Conservation (phyloP, 345 rosid genomes). For the Heritiera fomes region DNA sequence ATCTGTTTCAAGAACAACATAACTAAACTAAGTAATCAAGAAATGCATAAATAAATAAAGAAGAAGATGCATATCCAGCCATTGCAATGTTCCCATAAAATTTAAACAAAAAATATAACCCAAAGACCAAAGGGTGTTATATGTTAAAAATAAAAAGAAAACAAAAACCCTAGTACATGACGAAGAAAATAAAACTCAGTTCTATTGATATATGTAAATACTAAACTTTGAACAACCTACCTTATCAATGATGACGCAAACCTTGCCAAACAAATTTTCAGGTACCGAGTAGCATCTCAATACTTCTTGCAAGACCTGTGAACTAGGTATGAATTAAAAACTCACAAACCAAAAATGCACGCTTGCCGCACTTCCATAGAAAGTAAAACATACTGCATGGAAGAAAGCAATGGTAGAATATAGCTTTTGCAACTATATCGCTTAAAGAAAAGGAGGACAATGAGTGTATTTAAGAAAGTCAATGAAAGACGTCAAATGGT, state of each 20-base stretch:
- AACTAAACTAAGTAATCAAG: background rate
- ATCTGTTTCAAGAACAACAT: slow-evolving; percentile 44
- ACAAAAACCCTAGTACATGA: slow-evolving; percentile 5
- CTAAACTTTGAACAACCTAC: slow-evolving; percentile 42
- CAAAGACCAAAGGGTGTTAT: background rate
- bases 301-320: slow-evolving; percentile 87
- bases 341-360: background rate
- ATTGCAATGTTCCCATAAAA: slow-evolving; percentile 11
- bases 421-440: background rate
- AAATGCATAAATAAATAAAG: background rate
- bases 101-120: background rate
- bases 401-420: background rate
- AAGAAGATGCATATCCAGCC: slow-evolving; percentile 3
- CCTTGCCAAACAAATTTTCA: slow-evolving; percentile 72
- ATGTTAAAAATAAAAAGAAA: background rate
- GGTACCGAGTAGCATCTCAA: slow-evolving; percentile 67
- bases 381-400: slow-evolving; percentile 10
- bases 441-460: background rate
- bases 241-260: slow-evolving; percentile 90
- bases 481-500: background rate
- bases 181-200: background rate
- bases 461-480: background rate
- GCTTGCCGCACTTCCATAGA: background rate
- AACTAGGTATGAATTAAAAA: slow-evolving; percentile 12
- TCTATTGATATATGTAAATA: background rate